Conservation (phyloP, 164 flowering plant genomes). For the Umbellularia californica region DNA sequence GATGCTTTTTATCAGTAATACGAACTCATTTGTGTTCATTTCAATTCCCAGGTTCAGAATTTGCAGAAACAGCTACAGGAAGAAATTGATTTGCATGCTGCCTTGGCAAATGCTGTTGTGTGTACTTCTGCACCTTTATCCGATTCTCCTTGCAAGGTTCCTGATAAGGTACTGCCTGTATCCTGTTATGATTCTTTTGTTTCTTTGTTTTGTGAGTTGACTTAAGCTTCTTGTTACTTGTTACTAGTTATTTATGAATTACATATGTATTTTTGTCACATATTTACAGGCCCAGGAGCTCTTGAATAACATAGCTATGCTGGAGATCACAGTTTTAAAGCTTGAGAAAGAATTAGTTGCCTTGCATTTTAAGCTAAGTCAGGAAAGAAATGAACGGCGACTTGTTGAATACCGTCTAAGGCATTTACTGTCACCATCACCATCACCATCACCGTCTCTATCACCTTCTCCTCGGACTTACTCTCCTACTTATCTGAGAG, state of each 20-base stretch:
- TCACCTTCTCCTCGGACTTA: constrained; percentile 7
- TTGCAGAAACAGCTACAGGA: constrained; percentile 35
- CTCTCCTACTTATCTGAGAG: constrained; percentile 9
- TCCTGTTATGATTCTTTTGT: neutral
- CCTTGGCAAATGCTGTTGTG: constrained; percentile 30
- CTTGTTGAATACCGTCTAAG: constrained; percentile 36
- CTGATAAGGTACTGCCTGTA: constrained; percentile 28
- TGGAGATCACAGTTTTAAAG: constrained; percentile 37
- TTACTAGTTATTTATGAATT: neutral
- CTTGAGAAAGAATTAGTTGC: constrained; percentile 36
- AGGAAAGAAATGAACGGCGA: constrained; percentile 44
- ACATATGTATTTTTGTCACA: neutral
- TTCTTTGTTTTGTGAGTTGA: neutral
- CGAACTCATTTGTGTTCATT: neutral
- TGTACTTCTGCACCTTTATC: constrained; percentile 22
- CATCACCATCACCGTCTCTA: neutral
- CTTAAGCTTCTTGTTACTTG: neutral
- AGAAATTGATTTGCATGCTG: constrained; percentile 33
- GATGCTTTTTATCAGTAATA: neutral
- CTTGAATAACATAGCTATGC: constrained; percentile 27
- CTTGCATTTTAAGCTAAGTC: constrained; percentile 37
- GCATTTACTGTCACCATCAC: constrained; percentile 12
- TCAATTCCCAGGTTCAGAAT: constrained; percentile 21
- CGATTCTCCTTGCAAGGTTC: constrained; percentile 19
- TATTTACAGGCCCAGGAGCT: constrained; percentile 33